Percentiles rank a stretch among this genome's conserved stretches.
These are phyloP conservation scores for Apiospora koreana DNA, from an alignment of 2,329 filamentous ascomycete genomes.

Conservation along the genomic window DNA sequence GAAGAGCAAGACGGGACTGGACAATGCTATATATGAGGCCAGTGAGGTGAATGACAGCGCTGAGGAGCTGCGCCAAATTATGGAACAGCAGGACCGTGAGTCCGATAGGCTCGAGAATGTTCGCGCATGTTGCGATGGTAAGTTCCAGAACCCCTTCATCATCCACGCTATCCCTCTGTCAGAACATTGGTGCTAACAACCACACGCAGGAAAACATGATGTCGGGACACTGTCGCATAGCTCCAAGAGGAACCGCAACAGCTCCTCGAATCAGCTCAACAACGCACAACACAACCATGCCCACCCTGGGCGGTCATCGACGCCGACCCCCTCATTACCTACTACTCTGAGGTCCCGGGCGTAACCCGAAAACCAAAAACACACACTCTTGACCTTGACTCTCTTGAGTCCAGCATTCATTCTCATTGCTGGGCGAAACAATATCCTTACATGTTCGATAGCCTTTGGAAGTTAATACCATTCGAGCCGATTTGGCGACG, in stretches of 20 bases:
- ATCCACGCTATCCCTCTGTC: slow-evolving; percentile 18
- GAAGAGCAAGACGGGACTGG: slow-evolving; percentile 45
- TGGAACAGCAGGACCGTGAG: slow-evolving; percentile 76
- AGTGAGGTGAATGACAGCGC: slow-evolving; percentile 73
- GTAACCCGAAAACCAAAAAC: no score
- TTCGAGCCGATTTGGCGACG: neutral
- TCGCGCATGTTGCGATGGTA: slow-evolving; percentile 95
- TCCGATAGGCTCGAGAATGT: slow-evolving; percentile 89
- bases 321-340: slow-evolving; percentile 37
- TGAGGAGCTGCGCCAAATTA: slow-evolving; percentile 78
- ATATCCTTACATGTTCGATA: slow-evolving; percentile 6
- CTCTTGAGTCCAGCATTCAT: neutral
- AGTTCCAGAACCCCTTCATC: slow-evolving; percentile 37
- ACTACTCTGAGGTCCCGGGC: slow-evolving; percentile 18
- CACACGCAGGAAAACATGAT: slow-evolving; percentile 67
- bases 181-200: neutral
- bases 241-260: slow-evolving; percentile 46
- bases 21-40: slow-evolving; percentile 58
- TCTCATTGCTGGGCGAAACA: neutral
- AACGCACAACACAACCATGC: slow-evolving; percentile 36
- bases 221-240: slow-evolving; percentile 60
- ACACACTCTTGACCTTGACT: neutral
- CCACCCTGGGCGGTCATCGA: slow-evolving; percentile 38
- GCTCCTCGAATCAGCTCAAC: slow-evolving; percentile 25
- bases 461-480: slow-evolving; percentile 8